phyloP scores from a whole-genome alignment of 2,329 filamentous ascomycete genomes.

The Microcyclospora tardicrescens region DNA sequence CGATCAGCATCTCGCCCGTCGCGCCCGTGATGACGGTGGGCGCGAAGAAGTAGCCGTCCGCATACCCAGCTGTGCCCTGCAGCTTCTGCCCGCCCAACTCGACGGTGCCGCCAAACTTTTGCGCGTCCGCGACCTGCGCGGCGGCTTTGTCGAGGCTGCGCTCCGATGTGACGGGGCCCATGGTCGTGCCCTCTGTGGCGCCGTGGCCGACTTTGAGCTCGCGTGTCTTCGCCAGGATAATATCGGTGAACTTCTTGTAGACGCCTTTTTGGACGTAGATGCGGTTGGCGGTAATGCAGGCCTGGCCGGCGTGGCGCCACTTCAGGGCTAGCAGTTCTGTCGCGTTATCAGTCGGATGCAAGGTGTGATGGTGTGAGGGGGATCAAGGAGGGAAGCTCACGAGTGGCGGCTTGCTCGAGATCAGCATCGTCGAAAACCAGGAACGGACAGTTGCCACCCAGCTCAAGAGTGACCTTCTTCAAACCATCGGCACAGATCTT shows the following conservation, averaged over 20 bases:
- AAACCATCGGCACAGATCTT: constrained; percentile 46
- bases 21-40: constrained; percentile 52
- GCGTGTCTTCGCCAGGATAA: constrained; percentile 40
- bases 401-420: constrained; percentile 41
- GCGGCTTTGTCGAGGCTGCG: constrained; percentile 44
- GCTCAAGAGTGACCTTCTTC: constrained; percentile 52
- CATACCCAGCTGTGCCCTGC: constrained; percentile 25
- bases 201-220: constrained; percentile 51
- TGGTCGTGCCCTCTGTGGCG: constrained; percentile 41
- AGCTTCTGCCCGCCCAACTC: constrained; percentile 45
- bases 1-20: constrained; percentile 43
- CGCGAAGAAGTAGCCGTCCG: constrained; percentile 54
- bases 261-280: constrained; percentile 52
- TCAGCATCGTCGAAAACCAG: constrained; percentile 53
- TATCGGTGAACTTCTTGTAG: constrained; percentile 46
- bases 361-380: not conserved
- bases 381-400: constrained; percentile 18
- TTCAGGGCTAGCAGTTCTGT: constrained; percentile 36
- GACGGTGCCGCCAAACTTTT: constrained; percentile 48
- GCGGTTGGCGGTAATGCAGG: constrained; percentile 52
- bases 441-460: constrained; percentile 54
- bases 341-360: constrained; percentile 1
- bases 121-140: constrained; percentile 47
- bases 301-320: constrained; percentile 49
- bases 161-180: constrained; percentile 48